Evolutionary conservation across 768 basidiomycete species (phyloP).

Genomic region (Botryobasidium botryosum): DNA sequence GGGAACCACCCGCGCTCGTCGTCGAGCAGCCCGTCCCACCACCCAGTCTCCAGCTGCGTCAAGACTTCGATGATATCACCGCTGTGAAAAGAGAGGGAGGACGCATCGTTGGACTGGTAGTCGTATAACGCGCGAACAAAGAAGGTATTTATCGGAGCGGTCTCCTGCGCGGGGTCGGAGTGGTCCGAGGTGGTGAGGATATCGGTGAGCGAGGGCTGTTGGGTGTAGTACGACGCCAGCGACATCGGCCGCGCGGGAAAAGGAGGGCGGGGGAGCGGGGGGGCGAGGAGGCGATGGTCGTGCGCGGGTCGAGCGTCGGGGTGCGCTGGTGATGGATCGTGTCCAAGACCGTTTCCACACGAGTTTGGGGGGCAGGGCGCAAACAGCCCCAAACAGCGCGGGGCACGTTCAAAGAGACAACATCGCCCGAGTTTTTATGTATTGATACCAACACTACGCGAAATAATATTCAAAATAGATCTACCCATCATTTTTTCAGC

Average conservation of each 20-base stretch:
- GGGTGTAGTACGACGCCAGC: slow-evolving; percentile 3
- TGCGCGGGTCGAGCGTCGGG: too few relatives aligned
- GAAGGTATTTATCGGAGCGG: slow-evolving; percentile 27
- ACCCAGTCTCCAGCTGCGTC: slow-evolving; percentile 79
- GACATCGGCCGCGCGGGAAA: too few relatives aligned
- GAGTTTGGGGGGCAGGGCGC: too few relatives aligned
- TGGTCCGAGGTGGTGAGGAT: slow-evolving; percentile 4
- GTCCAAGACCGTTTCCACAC: too few relatives aligned
- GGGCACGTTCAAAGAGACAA: too few relatives aligned
- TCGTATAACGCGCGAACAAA: slow-evolving; percentile 89
- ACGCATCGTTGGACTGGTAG: slow-evolving; percentile 73
- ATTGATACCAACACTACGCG: too few relatives aligned
- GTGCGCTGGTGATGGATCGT: too few relatives aligned
- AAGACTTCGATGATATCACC: slow-evolving; percentile 91
- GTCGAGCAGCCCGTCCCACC: slow-evolving; percentile 93
- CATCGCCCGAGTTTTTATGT: too few relatives aligned
- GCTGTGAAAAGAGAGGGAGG: slow-evolving; percentile 72
- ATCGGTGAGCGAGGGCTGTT: slow-evolving; percentile 4
- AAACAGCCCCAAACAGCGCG: too few relatives aligned
- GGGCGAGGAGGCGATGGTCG: too few relatives aligned
- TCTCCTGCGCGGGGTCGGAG: not conserved
- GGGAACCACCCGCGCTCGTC: slow-evolving; percentile 92
- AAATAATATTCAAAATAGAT: too few relatives aligned
- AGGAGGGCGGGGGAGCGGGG: too few relatives aligned
- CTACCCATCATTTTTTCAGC: slow-evolving; percentile 29